phyloP scores from a whole-genome alignment of 495 filamentous ascomycete species.

The Barbatosphaeria neglecta region DNA sequence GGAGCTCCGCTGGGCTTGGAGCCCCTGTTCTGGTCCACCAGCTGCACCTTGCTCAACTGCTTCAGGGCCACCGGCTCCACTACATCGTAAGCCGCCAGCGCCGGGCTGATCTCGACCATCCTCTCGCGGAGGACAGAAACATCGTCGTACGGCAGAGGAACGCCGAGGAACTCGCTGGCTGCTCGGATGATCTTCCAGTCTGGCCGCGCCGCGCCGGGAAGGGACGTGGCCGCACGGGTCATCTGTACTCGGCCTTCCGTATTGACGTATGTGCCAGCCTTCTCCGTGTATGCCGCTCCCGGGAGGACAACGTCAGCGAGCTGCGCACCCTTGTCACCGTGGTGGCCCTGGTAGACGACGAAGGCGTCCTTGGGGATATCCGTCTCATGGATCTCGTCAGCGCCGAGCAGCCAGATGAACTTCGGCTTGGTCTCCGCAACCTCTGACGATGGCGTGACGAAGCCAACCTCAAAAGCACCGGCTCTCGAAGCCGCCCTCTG shows the following conservation, averaged over 20 bases:
- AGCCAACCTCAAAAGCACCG: slow-evolving; percentile 91
- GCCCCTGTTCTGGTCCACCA: slow-evolving; percentile 93
- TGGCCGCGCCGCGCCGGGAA: slow-evolving; percentile 80
- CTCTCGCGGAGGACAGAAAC: slow-evolving; percentile 75
- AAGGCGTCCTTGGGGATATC: slow-evolving; percentile 92
- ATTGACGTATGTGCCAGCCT: slow-evolving; percentile 93
- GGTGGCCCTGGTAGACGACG: slow-evolving; percentile 95
- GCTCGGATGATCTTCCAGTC: slow-evolving; percentile 99
- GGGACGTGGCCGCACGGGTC: slow-evolving; percentile 71
- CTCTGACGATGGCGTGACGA: slow-evolving; percentile 65
- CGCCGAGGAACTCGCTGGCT: slow-evolving; percentile 78
- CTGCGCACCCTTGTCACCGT: slow-evolving; percentile 87
- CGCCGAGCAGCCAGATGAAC: slow-evolving; percentile 92
- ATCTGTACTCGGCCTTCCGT: slow-evolving; percentile 94
- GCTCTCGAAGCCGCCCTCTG: slow-evolving; percentile 84
- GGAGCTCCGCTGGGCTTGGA: slow-evolving; percentile 50
- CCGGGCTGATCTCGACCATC: slow-evolving; percentile 89
- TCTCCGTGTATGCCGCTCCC: slow-evolving; percentile 92
- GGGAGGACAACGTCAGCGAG: slow-evolving; percentile 90
- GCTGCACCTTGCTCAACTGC: slow-evolving; percentile 73
- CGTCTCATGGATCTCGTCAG: slow-evolving; percentile 69
- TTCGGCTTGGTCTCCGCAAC: slow-evolving; percentile 78
- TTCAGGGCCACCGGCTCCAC: slow-evolving; percentile 64
- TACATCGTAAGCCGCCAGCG: slow-evolving; percentile 79
- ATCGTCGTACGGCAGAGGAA: slow-evolving; percentile 82